A percentile compares a stretch with the other conserved stretches of the same genome.
Evolutionary conservation across 2,329 filamentous ascomycete genomes (phyloP).

Genomic region (Aureobasidium pullulans): DNA sequence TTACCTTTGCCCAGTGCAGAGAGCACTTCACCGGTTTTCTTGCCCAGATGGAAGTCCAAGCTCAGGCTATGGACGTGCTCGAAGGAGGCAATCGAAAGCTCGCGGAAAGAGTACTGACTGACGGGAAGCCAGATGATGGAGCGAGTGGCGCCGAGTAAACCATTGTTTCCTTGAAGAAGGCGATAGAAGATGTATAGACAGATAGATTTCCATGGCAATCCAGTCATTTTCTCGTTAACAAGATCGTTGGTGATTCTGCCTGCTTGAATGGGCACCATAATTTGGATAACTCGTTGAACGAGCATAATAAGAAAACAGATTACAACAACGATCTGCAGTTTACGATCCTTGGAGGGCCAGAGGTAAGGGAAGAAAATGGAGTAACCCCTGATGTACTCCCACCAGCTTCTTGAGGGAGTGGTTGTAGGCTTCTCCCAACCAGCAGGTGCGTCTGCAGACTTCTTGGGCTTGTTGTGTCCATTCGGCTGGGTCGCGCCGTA

Average conservation of each 20-base stretch:
- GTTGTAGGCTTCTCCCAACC: slow-evolving; percentile 87
- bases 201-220: slow-evolving; percentile 67
- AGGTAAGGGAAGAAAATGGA: slow-evolving; percentile 92
- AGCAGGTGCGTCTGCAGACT: slow-evolving; percentile 39
- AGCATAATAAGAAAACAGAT: slow-evolving; percentile 76
- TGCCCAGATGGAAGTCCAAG: slow-evolving; percentile 91
- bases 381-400: slow-evolving; percentile 90
- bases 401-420: slow-evolving; percentile 83
- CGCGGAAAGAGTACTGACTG: slow-evolving; percentile 91
- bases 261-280: slow-evolving; percentile 76
- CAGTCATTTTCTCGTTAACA: slow-evolving; percentile 42
- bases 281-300: slow-evolving; percentile 74
- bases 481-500: slow-evolving; percentile 45
- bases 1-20: slow-evolving; percentile 94
- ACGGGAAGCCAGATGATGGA: slow-evolving; percentile 93
- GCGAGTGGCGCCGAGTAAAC: slow-evolving; percentile 73
- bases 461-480: slow-evolving; percentile 34
- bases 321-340: slow-evolving; percentile 70
- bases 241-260: slow-evolving; percentile 73
- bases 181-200: slow-evolving; percentile 70
- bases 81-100: slow-evolving; percentile 88
- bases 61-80: slow-evolving; percentile 95
- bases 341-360: slow-evolving; percentile 77
- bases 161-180: slow-evolving; percentile 80
- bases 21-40: slow-evolving; percentile 91